These are phyloP conservation scores for Ascomycota sp. DNA, from an alignment of 2,329 filamentous ascomycete genomes.

Conservation along the genomic window DNA sequence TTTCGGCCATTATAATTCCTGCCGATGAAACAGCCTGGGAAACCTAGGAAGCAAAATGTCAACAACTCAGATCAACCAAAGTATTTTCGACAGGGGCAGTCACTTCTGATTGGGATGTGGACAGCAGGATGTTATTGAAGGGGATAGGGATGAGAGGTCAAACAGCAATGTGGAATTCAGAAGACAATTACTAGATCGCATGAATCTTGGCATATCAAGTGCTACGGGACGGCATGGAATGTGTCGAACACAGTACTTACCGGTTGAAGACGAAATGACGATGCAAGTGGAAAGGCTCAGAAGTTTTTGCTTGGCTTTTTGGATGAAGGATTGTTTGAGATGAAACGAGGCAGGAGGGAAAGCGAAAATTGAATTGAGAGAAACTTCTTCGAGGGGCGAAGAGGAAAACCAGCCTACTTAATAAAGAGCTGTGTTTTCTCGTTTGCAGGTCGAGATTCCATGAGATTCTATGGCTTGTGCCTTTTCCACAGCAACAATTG, in stretches of 20 bases:
- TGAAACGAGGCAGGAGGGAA: constrained; percentile 1
- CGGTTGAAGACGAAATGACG: constrained; percentile 5
- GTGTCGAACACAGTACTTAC: constrained; percentile 1
- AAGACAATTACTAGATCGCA: too few relatives aligned
- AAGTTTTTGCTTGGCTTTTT: constrained; percentile 1
- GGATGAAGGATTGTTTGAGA: background rate
- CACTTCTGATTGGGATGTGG: background rate
- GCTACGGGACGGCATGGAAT: background rate
- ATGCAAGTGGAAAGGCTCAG: constrained; percentile 6
- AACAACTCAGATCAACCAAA: background rate
- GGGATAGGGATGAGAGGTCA: too few relatives aligned
- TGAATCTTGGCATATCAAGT: background rate
- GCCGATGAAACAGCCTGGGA: constrained; percentile 10
- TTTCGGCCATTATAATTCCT: constrained; percentile 67
- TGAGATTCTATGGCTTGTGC: constrained; percentile 21
- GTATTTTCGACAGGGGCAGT: too few relatives aligned
- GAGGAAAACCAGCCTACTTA: background rate
- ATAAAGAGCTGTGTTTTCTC: constrained; percentile 4
- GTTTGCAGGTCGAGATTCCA: constrained; percentile 19
- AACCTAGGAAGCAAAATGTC: background rate
- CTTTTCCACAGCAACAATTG: constrained; percentile 7
- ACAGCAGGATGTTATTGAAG: background rate
- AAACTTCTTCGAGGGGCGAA: background rate
- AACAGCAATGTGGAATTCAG: too few relatives aligned
- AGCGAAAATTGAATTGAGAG: background rate